Conservation (phyloP, 2,329 filamentous ascomycete genomes). For the Trichoderma harzianum region DNA sequence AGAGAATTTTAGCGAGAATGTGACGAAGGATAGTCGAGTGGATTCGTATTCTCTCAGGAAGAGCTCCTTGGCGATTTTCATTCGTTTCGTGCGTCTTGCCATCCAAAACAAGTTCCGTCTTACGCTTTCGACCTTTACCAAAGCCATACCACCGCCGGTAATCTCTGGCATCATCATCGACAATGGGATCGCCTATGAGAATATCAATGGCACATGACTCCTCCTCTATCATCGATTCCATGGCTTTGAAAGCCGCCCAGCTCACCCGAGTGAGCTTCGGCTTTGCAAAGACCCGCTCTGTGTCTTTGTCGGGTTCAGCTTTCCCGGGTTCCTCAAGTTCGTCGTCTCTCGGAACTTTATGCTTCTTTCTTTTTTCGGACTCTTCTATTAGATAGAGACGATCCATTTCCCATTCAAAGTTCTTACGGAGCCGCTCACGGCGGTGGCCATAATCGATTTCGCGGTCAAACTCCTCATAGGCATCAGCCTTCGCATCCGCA, state of each 20-base stretch:
- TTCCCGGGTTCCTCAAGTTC: not conserved
- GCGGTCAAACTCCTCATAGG: not conserved
- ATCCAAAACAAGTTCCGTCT: not conserved
- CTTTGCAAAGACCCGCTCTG: not conserved
- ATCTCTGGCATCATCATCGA: not conserved
- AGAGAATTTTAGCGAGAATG: not conserved
- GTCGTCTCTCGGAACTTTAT: not conserved
- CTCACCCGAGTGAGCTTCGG: not conserved
- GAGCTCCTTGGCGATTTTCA: not conserved
- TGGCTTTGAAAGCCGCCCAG: not conserved
- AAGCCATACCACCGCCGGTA: not conserved
- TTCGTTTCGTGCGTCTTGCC: not conserved
- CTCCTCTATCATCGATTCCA: not conserved
- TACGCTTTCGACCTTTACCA: not conserved
- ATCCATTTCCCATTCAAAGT: constrained; percentile 21
- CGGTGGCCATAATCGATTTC: constrained; percentile 9
- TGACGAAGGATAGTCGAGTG: not conserved
- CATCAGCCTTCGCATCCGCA: not conserved
- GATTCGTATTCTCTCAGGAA: constrained; percentile 1
- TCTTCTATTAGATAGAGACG: constrained; percentile 16
- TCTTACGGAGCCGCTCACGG: constrained; percentile 15
- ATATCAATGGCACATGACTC: not conserved
- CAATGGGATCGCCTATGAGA: not conserved
- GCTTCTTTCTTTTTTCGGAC: not conserved
- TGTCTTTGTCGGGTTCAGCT: too few relatives aligned